Conservation (phyloP, 2,329 filamentous ascomycete genomes). For the Endoconidiophora polonica region DNA sequence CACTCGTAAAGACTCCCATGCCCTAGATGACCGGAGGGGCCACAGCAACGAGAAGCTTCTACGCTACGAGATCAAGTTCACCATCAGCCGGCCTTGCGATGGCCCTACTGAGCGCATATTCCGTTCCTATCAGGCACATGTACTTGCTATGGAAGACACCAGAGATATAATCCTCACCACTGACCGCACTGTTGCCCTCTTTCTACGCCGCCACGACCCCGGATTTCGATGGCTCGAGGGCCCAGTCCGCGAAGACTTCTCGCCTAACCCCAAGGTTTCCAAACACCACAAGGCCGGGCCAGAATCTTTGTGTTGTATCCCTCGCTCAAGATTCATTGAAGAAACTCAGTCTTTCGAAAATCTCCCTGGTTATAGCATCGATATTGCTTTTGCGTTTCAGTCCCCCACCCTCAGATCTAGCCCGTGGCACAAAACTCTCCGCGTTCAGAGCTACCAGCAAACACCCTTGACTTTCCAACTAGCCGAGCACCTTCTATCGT, state of each 20-base stretch:
- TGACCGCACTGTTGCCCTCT: constrained; percentile 34
- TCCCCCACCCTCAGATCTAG: constrained; percentile 21
- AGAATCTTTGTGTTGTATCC: constrained; percentile 30
- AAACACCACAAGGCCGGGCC: constrained; percentile 26
- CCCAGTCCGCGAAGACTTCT: constrained; percentile 24
- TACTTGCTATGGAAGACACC: constrained; percentile 27
- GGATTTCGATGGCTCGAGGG: constrained; percentile 31
- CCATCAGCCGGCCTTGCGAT: constrained; percentile 22
- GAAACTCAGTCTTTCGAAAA: constrained; percentile 29
- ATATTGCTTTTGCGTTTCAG: constrained; percentile 28
- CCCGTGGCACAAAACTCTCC: constrained; percentile 25
- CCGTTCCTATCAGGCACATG: constrained; percentile 33
- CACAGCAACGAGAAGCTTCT: constrained; percentile 25
- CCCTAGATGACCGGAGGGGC: constrained; percentile 24
- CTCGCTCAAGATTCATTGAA: constrained; percentile 27
- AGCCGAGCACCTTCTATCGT: constrained; percentile 32
- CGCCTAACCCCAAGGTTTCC: constrained; percentile 23
- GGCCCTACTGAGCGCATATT: constrained; percentile 27
- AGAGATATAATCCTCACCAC: constrained; percentile 31
- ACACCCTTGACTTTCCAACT: constrained; percentile 30
- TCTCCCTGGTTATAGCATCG: constrained; percentile 32
- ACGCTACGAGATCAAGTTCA: constrained; percentile 32
- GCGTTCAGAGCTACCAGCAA: constrained; percentile 30
- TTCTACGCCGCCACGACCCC: constrained; percentile 33
- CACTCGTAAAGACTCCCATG: constrained; percentile 33